Evolutionary conservation across 768 basidiomycete genomes (phyloP).

Genomic region (Russula virescens): DNA sequence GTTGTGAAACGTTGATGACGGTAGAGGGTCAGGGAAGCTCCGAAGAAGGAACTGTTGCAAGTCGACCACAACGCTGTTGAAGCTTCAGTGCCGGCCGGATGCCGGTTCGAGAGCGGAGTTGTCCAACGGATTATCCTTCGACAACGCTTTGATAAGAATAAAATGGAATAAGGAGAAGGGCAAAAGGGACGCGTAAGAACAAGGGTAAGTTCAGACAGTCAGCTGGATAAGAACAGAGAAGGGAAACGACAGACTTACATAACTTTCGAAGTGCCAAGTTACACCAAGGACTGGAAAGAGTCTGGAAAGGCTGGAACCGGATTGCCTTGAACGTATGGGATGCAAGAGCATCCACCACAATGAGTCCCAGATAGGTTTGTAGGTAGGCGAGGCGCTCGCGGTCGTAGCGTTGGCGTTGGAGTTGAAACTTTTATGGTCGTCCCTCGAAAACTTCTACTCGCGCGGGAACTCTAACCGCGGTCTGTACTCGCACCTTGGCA

Average conservation of each 20-base stretch:
- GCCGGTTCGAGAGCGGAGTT: constrained; percentile 13
- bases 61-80: constrained; percentile 12
- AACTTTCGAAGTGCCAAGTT: constrained; percentile 15
- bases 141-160: constrained; percentile 3
- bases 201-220: constrained; percentile 4
- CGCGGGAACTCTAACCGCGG: constrained; percentile 5
- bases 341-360: constrained; percentile 9
- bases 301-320: not conserved
- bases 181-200: not conserved
- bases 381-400: constrained; percentile 7
- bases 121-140: constrained; percentile 2
- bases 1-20: constrained; percentile 47
- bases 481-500: not conserved
- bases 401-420: constrained; percentile 8
- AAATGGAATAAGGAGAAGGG: not conserved
- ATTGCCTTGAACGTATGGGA: constrained; percentile 6
- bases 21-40: not conserved
- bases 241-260: constrained; percentile 22
- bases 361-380: not conserved
- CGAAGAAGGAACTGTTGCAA: constrained; percentile 14
- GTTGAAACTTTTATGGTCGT: not conserved
- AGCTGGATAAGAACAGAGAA: constrained; percentile 9
- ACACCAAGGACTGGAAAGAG: not conserved
- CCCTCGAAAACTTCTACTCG: not conserved
- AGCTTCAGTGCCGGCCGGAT: constrained; percentile 15